Percentiles rank a stretch among this genome's conserved stretches.
phyloP scores from a whole-genome alignment of 2,329 filamentous ascomycete species.

The Nemania diffusa region DNA sequence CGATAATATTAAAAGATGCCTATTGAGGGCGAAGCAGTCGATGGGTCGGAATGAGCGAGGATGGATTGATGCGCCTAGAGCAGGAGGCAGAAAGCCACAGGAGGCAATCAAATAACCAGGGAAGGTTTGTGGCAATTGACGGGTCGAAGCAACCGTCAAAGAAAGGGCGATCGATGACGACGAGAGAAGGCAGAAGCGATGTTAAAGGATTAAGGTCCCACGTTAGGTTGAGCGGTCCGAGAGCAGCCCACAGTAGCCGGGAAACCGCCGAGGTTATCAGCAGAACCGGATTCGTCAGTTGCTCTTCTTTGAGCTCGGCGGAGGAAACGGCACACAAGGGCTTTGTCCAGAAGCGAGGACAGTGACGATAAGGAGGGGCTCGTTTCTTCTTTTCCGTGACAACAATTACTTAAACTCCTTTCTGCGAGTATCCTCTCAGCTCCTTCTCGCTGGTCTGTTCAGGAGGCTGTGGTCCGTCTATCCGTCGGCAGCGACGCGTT shows the following conservation, averaged over 20 bases:
- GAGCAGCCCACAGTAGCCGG: slow-evolving; percentile 32
- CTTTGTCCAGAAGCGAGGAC: slow-evolving; percentile 16
- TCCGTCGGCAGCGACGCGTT: slow-evolving; percentile 36
- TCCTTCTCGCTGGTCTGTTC: slow-evolving; percentile 14
- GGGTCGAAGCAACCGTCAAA: slow-evolving; percentile 30
- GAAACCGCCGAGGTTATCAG: slow-evolving; percentile 24
- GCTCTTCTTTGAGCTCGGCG: slow-evolving; percentile 37
- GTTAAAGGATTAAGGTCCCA: slow-evolving; percentile 36
- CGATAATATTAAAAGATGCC: slow-evolving; percentile 45
- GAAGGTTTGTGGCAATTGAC: slow-evolving; percentile 15
- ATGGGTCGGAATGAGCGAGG: slow-evolving; percentile 46
- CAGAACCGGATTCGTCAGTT: slow-evolving; percentile 37
- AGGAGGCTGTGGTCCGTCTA: background rate
- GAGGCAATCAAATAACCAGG: slow-evolving; percentile 31
- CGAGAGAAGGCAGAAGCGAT: slow-evolving; percentile 26
- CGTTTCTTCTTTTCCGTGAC: slow-evolving; percentile 2
- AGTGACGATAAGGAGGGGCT: slow-evolving; percentile 5
- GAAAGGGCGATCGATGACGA: slow-evolving; percentile 27
- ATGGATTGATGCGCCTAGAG: slow-evolving; percentile 35
- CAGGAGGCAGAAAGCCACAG: slow-evolving; percentile 32
- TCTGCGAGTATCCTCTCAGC: background rate
- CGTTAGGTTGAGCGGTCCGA: slow-evolving; percentile 40
- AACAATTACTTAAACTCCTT: slow-evolving; percentile 11
- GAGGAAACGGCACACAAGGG: slow-evolving; percentile 16
- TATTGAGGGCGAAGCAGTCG: slow-evolving; percentile 25